Base-by-base conservation (phyloP, 2,329 filamentous ascomycete genomes). In the Claviceps sp. region DNA sequence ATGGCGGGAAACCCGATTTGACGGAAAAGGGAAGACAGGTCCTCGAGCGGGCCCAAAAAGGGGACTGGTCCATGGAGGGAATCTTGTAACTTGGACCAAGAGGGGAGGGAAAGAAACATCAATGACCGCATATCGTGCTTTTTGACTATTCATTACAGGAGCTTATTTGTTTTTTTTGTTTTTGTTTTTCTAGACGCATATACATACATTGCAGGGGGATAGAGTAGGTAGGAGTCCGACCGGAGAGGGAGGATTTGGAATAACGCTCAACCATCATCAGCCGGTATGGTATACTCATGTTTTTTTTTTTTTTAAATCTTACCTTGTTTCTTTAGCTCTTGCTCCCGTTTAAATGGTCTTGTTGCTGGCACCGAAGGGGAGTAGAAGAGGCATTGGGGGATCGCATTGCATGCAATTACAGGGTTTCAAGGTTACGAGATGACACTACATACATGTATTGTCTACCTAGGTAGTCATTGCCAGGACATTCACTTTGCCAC, bases 1-100 rank as follows among this genome's bases (percentile, higher is more conserved):
- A 78, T 54, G 73, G 72, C 48, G 77, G 77, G 52, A 75, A 74
- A 62, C 77, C 77, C 1, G 72, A 76, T 42, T 69, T 80, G 56
- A 78, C 75, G 4, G 74, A 75, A 2, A 77, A 75, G 65, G 77
- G 77, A 19, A 69, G 64, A 4, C 63, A 70, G 59, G 70, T 78
- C 6, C 68, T 80, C 3, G 71, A 74, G 55, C 68, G 72, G 42
- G 75, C 76, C 10, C 77, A 80, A 58, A 71, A 72, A 60, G 71
- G 66, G 39, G 72, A 78, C 22, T 80, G 77, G 77, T 68, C 65
- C 51, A 64, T 77, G 43, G 66, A 72, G 4, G 74, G 66, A 47
- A 64, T 78, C 42, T 50, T 74, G 54, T 70, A 63, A 40, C 30
- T 34, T 34, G 30, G 16, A 2, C 6, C n/a, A 4, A 38, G 10